phyloP scores from a whole-genome alignment of 371 early-diverging fungal species.

The Mortierella sp. region DNA sequence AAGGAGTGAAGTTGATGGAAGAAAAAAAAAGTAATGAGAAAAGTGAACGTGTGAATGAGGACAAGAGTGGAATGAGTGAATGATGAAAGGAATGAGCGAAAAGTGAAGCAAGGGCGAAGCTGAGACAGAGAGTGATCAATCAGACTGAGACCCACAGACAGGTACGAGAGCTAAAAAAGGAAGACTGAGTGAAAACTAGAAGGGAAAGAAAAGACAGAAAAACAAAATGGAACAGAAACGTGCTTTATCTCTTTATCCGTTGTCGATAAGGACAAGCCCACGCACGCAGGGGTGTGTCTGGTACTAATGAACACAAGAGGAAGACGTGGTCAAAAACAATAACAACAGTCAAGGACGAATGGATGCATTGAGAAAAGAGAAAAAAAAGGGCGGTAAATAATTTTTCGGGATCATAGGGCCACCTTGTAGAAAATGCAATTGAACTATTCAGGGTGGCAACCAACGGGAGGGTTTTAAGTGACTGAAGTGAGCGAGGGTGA shows the following conservation, averaged over 20 bases:
- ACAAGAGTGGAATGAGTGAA: not conserved
- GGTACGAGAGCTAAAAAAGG: not conserved
- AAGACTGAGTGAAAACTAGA: not conserved
- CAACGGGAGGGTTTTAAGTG: too few species aligned
- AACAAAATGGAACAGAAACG: not conserved
- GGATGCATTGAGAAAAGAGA: not conserved
- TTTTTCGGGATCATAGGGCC: not conserved
- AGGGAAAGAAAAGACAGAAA: not conserved
- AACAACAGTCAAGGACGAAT: not conserved
- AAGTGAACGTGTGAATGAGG: not conserved
- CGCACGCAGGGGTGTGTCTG: not conserved
- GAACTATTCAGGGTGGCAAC: not conserved
- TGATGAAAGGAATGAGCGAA: not conserved
- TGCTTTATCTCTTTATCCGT: not conserved
- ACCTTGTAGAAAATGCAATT: not conserved
- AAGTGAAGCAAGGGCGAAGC: not conserved
- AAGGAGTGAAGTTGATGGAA: not conserved
- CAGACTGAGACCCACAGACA: not conserved
- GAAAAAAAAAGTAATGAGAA: not conserved
- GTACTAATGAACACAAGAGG: not conserved
- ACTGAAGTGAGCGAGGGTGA: not conserved
- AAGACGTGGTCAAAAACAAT: not conserved
- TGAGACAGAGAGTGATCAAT: not conserved
- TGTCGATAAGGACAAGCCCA: not conserved
- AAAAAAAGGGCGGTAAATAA: not conserved